Evolutionary conservation across 2,329 filamentous ascomycete species (phyloP), one percentile per base, ranked within the genome.

Genomic region (Penicillium occitanis): DNA sequence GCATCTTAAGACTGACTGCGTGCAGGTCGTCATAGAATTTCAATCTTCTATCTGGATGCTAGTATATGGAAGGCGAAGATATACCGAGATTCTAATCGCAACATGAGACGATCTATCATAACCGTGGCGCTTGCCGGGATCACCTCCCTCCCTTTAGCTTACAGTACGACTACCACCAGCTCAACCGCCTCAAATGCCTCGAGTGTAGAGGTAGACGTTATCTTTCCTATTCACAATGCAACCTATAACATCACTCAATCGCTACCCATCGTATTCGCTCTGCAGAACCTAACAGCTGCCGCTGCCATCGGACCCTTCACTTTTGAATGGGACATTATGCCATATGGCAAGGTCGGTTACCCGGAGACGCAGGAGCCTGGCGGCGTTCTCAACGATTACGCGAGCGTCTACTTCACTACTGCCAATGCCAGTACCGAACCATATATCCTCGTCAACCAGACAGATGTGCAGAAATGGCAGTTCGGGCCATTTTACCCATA

Each of bases 311-410:
- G 60, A 3, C 46, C 61, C 22, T 63, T 63, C 61, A 63, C 13
- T 33, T 63, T 63, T 19, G 14, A 3, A 13, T 63, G 61, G 61
- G 61, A 63, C n/a, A 63, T 63, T 22, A 63, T 63, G 61, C 61
- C 48, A 22, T 63, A 44, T 40, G 48, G 61, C 17, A 44, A 55
- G 10, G 35, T 63, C 33, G 61, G 14, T 22, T 37, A 14, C 13
- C 35, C 35, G 35, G 35, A 19, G 14, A n/a, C 30, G 1, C 48
- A 42, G 35, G 61, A 42, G 37, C 61, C 61, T n/a, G 61, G 48
- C 35, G 61, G 61, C 17, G 48, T 63, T 55, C 1, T 6, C 3
- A 55, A 55, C 10, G 61, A 63, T 44, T 1, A 22, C n/a, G 37
- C 25, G 48, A 44, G 22, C 1, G 17, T 33, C 25, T 28, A 40